Conservation (phyloP, 2,329 filamentous ascomycete genomes). For the Phyllosticta ampelicida region DNA sequence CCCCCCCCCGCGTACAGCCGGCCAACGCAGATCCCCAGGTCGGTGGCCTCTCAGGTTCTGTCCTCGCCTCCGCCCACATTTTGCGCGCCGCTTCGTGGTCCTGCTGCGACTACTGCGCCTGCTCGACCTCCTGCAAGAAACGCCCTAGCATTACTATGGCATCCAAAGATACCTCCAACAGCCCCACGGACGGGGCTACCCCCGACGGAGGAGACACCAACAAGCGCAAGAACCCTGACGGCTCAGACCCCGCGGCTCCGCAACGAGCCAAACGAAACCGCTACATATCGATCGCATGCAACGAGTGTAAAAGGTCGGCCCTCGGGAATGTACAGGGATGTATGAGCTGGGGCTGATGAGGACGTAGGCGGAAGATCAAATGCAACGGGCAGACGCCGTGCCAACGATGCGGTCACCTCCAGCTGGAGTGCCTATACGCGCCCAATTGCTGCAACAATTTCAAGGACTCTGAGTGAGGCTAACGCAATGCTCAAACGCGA, state of each 20-base stretch:
- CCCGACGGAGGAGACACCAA: slow-evolving; percentile 11
- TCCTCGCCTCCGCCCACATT: neutral
- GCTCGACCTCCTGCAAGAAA: neutral
- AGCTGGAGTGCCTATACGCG: slow-evolving; percentile 53
- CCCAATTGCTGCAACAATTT: slow-evolving; percentile 68
- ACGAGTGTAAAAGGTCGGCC: slow-evolving; percentile 27
- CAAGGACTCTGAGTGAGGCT: slow-evolving; percentile 66
- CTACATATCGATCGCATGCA: slow-evolving; percentile 59
- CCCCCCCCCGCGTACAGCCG: neutral
- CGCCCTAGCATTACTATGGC: slow-evolving; percentile 12
- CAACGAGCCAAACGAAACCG: slow-evolving; percentile 53
- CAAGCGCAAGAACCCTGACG: slow-evolving; percentile 35
- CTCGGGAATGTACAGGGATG: too few relatives aligned
- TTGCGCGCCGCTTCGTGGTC: neutral
- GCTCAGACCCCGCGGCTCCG: slow-evolving; percentile 16
- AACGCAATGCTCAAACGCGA: neutral
- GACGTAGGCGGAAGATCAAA: slow-evolving; percentile 57
- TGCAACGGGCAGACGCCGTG: slow-evolving; percentile 57
- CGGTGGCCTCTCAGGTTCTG: neutral
- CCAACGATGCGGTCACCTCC: slow-evolving; percentile 53
- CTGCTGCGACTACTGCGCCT: neutral
- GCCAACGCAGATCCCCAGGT: neutral
- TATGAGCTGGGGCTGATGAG: slow-evolving; percentile 31
- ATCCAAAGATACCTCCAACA: slow-evolving; percentile 26
- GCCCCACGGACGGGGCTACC: slow-evolving; percentile 17